phyloP scores from a whole-genome alignment of 208 protist species.

The Acanthamoeba healyi region DNA sequence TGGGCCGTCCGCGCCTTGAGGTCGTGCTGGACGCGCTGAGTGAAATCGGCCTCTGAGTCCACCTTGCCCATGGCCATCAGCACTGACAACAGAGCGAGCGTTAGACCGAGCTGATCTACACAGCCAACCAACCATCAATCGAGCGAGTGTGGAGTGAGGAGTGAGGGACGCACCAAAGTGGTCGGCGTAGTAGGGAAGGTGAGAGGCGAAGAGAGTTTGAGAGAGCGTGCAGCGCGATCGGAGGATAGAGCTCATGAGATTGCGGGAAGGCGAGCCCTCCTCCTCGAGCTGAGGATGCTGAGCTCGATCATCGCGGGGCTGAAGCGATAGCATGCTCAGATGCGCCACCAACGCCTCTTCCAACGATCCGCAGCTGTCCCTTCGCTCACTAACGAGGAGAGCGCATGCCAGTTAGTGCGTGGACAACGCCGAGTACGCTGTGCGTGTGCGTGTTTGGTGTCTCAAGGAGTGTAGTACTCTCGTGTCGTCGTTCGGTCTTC shows the following conservation, averaged over 20 bases:
- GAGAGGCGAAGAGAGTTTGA: background rate
- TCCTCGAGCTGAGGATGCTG: background rate
- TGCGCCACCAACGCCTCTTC: background rate
- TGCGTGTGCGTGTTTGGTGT: too few relatives aligned
- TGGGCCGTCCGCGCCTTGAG: background rate
- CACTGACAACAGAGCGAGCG: background rate
- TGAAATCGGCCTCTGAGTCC: too few relatives aligned
- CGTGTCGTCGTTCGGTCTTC: background rate
- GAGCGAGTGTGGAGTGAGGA: background rate
- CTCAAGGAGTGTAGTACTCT: too few relatives aligned
- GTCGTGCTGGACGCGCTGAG: conserved; percentile 28
- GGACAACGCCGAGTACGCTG: too few relatives aligned
- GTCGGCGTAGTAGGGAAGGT: conserved; percentile 27
- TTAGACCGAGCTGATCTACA: background rate
- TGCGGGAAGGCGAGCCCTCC: background rate
- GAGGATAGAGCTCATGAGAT: background rate
- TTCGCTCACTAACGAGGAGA: background rate
- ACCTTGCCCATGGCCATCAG: background rate
- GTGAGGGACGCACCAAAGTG: background rate
- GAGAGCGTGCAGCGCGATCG: background rate
- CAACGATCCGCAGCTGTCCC: background rate
- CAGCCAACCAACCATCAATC: background rate
- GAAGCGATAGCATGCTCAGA: background rate
- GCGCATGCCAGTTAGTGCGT: background rate
- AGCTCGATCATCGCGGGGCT: background rate